Conservation (phyloP, 495 filamentous ascomycete genomes). For the Penicillium coprophilum region DNA sequence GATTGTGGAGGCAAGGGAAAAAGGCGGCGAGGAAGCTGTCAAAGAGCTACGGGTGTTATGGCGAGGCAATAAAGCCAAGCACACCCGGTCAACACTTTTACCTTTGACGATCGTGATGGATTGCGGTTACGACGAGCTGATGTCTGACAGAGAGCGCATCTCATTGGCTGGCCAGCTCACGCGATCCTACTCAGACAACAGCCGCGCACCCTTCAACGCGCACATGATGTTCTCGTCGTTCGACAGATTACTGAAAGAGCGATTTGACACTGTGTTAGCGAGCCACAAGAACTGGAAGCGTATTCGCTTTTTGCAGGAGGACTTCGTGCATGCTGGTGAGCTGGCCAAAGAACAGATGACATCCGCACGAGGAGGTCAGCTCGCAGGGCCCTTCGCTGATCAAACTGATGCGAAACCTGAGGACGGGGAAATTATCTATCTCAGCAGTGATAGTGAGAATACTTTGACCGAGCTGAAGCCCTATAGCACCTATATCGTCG, state of each 20-base stretch:
- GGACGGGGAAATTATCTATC: slow-evolving; percentile 71
- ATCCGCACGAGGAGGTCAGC: slow-evolving; percentile 46
- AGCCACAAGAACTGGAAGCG: slow-evolving; percentile 77
- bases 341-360: slow-evolving; percentile 61
- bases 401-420: slow-evolving; percentile 40
- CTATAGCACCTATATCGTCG: slow-evolving; percentile 88
- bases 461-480: slow-evolving; percentile 77
- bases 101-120: slow-evolving; percentile 83
- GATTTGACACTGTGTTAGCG: slow-evolving; percentile 72
- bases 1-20: slow-evolving; percentile 33
- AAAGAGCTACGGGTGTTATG: slow-evolving; percentile 31
- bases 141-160: slow-evolving; percentile 77
- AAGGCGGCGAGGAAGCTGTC: slow-evolving; percentile 29
- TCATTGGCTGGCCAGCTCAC: slow-evolving; percentile 82
- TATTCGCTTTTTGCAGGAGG: slow-evolving; percentile 64
- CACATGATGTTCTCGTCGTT: slow-evolving; percentile 77
- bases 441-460: slow-evolving; percentile 81
- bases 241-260: slow-evolving; percentile 67
- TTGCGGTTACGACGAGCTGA: slow-evolving; percentile 87
- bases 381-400: slow-evolving; percentile 55
- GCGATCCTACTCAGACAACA: slow-evolving; percentile 84
- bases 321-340: slow-evolving; percentile 65
- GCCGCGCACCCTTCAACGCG: slow-evolving; percentile 57
- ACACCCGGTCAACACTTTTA: slow-evolving; percentile 48
- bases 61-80: slow-evolving; percentile 18